phyloP scores from a whole-genome alignment of 2,329 filamentous ascomycete genomes.

The Trichoderma hamatum region DNA sequence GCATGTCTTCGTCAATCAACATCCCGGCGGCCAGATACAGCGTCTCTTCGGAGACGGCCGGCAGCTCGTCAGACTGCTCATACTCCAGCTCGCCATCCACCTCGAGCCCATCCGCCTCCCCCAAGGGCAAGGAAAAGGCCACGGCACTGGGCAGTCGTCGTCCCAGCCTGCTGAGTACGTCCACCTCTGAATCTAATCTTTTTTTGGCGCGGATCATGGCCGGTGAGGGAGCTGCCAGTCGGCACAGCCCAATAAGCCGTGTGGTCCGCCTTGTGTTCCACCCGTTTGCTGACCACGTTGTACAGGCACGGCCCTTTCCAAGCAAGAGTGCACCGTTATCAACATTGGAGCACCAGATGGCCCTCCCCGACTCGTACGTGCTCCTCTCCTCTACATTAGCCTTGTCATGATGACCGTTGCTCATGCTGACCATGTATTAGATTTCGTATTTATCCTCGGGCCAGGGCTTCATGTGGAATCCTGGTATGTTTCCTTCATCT shows the following conservation, averaged over 20 bases:
- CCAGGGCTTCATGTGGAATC: conserved; percentile 84
- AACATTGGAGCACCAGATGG: conserved; percentile 76
- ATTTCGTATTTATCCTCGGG: conserved; percentile 79
- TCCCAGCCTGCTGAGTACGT: conserved; percentile 63
- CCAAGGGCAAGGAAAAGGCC: conserved; percentile 48
- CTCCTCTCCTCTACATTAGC: not conserved
- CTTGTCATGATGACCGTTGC: not conserved
- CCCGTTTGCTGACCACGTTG: conserved; percentile 37
- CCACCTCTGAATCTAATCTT: conserved; percentile 12
- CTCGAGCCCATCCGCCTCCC: conserved; percentile 60
- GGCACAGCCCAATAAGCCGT: conserved; percentile 13
- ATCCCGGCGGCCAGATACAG: conserved; percentile 58
- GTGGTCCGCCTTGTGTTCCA: conserved; percentile 11
- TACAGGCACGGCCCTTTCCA: conserved; percentile 69
- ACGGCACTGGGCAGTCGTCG: conserved; percentile 58
- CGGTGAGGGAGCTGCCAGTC: not conserved
- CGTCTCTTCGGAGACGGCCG: conserved; percentile 49
- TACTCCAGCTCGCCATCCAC: conserved; percentile 51
- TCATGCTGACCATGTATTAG: conserved; percentile 44
- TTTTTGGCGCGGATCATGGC: not conserved
- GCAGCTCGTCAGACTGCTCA: conserved; percentile 50
- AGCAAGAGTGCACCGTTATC: conserved; percentile 78
- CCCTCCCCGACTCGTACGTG: conserved; percentile 69
- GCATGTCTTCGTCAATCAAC: conserved; percentile 70
- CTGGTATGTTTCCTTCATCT: conserved; percentile 53